Evolutionary conservation across 768 basidiomycete species (phyloP).

Genomic region (Mycena maculata): DNA sequence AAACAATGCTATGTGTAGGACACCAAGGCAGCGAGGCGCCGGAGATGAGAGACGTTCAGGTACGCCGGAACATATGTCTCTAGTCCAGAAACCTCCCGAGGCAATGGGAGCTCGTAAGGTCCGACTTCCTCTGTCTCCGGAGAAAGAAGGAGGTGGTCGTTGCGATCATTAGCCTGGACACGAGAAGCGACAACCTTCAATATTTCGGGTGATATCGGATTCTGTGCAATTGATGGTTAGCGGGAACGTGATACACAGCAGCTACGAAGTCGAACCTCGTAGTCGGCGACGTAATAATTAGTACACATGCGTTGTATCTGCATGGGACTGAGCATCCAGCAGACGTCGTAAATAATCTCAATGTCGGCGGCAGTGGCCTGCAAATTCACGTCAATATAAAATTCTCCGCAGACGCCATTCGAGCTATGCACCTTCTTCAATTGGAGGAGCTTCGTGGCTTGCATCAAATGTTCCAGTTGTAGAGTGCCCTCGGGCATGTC

Average conservation of each 20-base stretch:
- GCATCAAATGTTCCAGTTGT: conserved; percentile 98
- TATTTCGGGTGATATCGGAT: conserved; percentile 97
- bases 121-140: conserved; percentile 98
- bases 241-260: neutral
- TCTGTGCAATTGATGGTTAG: conserved; percentile 56
- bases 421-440: conserved; percentile 84
- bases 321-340: conserved; percentile 99
- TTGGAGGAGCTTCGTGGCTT: conserved; percentile 97
- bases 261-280: conserved; percentile 73
- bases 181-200: conserved; percentile 95
- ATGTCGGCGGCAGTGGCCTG: conserved; percentile 95
- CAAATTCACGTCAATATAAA: conserved; percentile 16
- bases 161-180: conserved; percentile 95
- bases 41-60: conserved; percentile 88
- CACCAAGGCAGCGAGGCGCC: conserved; percentile 88
- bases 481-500: conserved; percentile 99
- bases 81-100: conserved; percentile 93
- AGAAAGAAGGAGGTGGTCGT: conserved; percentile 94
- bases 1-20: conserved; percentile 61
- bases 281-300: conserved; percentile 99
- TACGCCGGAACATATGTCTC: conserved; percentile 97
- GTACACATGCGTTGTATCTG: conserved; percentile 99
- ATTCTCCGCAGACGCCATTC: neutral
- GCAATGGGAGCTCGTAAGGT: conserved; percentile 92
- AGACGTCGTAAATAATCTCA: conserved; percentile 99